A percentile compares a stretch with the other conserved stretches of the same genome.
These are phyloP conservation scores for Penicillium sp. DNA, from an alignment of 2,329 filamentous ascomycete genomes.

Conservation along the genomic window DNA sequence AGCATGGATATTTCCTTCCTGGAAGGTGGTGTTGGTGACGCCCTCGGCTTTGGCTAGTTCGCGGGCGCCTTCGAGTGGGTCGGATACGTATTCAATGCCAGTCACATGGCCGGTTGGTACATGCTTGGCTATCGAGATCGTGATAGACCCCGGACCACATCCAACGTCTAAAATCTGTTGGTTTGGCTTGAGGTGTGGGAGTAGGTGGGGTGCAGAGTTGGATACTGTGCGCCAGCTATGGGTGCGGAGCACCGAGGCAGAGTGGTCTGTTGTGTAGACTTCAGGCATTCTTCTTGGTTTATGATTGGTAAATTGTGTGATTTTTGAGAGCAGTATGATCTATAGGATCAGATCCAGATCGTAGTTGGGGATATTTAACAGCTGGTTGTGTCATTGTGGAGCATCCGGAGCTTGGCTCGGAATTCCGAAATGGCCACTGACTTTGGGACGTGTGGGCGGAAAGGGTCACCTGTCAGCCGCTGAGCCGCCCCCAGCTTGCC, in stretches of 20 bases:
- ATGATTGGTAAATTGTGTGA: too few relatives aligned
- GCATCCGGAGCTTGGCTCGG: not conserved
- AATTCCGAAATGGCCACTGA: not conserved
- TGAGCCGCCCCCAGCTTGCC: too few relatives aligned
- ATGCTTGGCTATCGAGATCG: conserved; percentile 40
- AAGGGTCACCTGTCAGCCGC: too few relatives aligned
- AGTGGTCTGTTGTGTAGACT: conserved; percentile 44
- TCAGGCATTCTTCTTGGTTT: conserved; percentile 4
- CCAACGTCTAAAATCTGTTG: conserved; percentile 48
- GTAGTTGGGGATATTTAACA: too few relatives aligned
- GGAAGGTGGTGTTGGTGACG: conserved; percentile 39
- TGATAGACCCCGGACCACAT: conserved; percentile 50
- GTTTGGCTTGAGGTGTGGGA: conserved; percentile 38
- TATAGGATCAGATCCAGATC: too few relatives aligned
- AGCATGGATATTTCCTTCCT: conserved; percentile 44
- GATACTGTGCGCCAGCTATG: conserved; percentile 38
- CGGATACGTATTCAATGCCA: conserved; percentile 37
- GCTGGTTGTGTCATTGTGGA: conserved; percentile 1
- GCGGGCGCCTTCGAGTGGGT: conserved; percentile 38
- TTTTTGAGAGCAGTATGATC: too few relatives aligned
- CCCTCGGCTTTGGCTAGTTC: conserved; percentile 29
- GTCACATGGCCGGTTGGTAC: conserved; percentile 41
- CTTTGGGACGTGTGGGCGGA: too few relatives aligned
- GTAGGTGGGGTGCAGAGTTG: conserved; percentile 44
- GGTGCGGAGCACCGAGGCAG: conserved; percentile 37